These are phyloP conservation scores for Paramecium biaurelia DNA, from an alignment of 73 alveolate genomes.

Conservation along the genomic window DNA sequence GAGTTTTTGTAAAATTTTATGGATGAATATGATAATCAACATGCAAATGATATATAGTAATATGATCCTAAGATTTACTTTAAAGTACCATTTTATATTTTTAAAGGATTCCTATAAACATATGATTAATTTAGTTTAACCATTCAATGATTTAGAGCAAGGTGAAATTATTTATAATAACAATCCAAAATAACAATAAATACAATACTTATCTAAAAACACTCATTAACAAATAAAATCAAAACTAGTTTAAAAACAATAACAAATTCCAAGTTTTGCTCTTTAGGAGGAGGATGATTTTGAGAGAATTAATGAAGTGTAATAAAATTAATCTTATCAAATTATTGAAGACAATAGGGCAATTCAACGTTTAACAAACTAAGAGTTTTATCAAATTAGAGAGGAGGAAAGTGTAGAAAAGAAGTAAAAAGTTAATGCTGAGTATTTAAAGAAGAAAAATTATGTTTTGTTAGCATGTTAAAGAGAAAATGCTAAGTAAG, in stretches of 20 bases:
- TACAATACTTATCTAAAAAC: neutral
- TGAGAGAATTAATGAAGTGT: neutral
- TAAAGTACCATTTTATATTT: neutral
- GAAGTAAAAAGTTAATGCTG: neutral
- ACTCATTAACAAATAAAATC: neutral
- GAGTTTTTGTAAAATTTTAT: neutral
- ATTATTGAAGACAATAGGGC: neutral
- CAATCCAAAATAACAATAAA: neutral
- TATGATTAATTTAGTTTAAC: neutral
- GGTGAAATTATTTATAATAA: neutral
- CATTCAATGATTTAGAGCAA: neutral
- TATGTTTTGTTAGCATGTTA: neutral
- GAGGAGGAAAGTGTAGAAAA: neutral
- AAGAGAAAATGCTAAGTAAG: neutral
- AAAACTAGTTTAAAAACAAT: neutral
- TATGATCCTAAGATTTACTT: neutral
- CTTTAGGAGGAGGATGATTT: neutral
- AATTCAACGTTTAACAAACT: neutral
- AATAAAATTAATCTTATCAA: neutral
- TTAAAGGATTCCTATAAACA: conserved; percentile 7
- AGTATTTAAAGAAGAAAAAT: neutral
- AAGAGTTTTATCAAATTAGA: neutral
- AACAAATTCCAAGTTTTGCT: neutral
- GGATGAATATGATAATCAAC: neutral
- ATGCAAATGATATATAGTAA: neutral